Evolutionary conservation across 805 yeast genomes (phyloP), one percentile per base, ranked within the genome.

Genomic region (Saccharomycopsis capsularis): DNA sequence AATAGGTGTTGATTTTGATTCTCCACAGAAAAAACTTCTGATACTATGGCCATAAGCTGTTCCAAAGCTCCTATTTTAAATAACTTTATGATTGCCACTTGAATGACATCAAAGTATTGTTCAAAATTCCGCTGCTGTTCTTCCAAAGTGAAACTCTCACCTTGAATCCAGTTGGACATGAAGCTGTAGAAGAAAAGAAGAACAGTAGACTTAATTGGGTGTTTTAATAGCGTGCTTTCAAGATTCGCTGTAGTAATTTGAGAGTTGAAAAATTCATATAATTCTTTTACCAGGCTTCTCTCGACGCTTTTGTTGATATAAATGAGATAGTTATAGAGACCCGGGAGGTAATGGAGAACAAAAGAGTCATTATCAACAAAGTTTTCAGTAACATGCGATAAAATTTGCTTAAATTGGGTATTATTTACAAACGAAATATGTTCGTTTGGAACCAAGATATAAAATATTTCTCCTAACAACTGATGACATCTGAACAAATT

Each of bases 401-500:
- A 53, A 6, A 82, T 48, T 16, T 63, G 59, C 16, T 59, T 55
- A 56, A 73, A 73, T 3, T 70, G 63, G 1, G 66, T 56, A 23
- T 60, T 51, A 36, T 69, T 67, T 23, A 44, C 40, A 27, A 45
- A 30, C n/a, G 19, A 24, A n/a, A 46, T 13, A 22, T 25, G 23
- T 2, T 19, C 38, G 35, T 67, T 67, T 2, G 68, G 66, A 5
- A 74, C 67, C 40, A 77, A 62, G 2, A 83, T 81, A 56, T 63
- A 76, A 4, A 83, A 66, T 1, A 86, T 68, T 60, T 81, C 85
- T 40, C 90, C 82, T 47, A 90, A 64, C 1, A 73, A 60, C 57
- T 87, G 95, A 61, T 89, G 93, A 57, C 82, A 81, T 44, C 69
- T 69, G 46, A 78, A 73, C 25, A 86, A 68, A 54, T 78, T 79